Percentiles rank a stretch among this genome's conserved stretches.
These are phyloP conservation scores for Gonium pectorale DNA, from an alignment of 139 green algal genomes.

Conservation along the genomic window DNA sequence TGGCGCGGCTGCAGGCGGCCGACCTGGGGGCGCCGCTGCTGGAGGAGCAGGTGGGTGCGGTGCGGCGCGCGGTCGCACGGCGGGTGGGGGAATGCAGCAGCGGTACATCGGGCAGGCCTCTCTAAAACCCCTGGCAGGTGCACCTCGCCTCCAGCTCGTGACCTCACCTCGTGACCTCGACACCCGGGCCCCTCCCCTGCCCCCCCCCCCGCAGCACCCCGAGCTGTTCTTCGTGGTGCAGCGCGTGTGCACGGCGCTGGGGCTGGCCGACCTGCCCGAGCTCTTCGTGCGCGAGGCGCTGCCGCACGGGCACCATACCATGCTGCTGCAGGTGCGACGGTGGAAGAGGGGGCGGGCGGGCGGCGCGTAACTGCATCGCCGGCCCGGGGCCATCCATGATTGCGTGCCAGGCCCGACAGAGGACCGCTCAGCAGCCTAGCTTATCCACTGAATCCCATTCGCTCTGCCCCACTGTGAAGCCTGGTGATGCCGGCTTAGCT, in stretches of 20 bases:
- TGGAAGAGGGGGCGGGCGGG: not conserved
- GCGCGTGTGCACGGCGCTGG: not conserved
- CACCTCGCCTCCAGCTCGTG: too few relatives aligned
- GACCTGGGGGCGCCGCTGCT: conserved; percentile 26
- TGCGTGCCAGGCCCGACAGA: too few relatives aligned
- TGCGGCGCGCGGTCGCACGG: not conserved
- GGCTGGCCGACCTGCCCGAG: conserved; percentile 20
- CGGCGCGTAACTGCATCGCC: not conserved
- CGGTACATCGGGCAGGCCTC: too few relatives aligned
- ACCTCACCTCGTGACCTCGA: too few relatives aligned
- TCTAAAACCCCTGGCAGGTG: too few relatives aligned
- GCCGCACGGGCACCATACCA: not conserved
- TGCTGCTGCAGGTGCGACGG: conserved; percentile 33
- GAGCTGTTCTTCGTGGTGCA: conserved; percentile 29
- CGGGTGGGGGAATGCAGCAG: not conserved
- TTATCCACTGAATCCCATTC: too few relatives aligned
- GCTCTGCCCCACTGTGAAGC: too few relatives aligned
- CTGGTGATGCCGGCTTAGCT: too few relatives aligned
- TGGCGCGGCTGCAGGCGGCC: conserved; percentile 2
- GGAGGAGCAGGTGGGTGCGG: conserved; percentile 17
- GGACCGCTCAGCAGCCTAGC: too few relatives aligned
- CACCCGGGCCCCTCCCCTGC: not conserved
- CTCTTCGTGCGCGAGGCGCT: not conserved
- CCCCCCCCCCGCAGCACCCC: conserved; percentile 20
- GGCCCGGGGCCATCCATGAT: too few relatives aligned